These are phyloP conservation scores for Fabrea salina DNA, from an alignment of 169 alveolate genomes.

Conservation along the genomic window DNA sequence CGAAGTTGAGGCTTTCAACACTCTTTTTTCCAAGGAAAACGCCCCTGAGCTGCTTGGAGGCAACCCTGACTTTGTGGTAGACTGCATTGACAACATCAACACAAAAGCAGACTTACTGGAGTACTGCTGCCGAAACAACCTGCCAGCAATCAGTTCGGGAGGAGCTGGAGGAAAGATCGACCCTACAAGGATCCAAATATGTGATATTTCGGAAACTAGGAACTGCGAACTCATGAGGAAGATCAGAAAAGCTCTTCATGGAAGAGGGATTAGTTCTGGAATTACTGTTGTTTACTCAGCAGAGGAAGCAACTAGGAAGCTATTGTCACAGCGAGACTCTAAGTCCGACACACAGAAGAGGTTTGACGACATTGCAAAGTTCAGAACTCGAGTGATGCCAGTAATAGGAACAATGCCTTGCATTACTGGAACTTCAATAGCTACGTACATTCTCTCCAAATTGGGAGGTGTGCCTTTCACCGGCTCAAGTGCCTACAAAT, in stretches of 20 bases:
- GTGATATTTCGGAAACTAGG: slow-evolving; percentile 57
- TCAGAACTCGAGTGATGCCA: slow-evolving; percentile 72
- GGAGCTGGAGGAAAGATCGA: slow-evolving; percentile 79
- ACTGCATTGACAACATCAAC: slow-evolving; percentile 74
- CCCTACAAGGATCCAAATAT: slow-evolving; percentile 61
- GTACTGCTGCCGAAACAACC: slow-evolving; percentile 48
- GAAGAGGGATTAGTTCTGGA: slow-evolving; percentile 38
- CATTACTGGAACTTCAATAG: slow-evolving; percentile 64
- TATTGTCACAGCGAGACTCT: slow-evolving; percentile 62
- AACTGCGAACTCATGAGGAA: slow-evolving; percentile 69
- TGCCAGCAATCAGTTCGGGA: slow-evolving; percentile 57
- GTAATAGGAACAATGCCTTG: slow-evolving; percentile 82
- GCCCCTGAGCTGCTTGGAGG: slow-evolving; percentile 47
- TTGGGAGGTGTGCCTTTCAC: slow-evolving; percentile 43
- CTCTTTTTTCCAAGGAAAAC: slow-evolving; percentile 50
- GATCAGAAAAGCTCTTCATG: slow-evolving; percentile 55
- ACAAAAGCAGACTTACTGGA: slow-evolving; percentile 63
- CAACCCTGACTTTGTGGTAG: slow-evolving; percentile 71
- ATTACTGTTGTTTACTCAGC: slow-evolving; percentile 50
- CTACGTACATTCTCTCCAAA: slow-evolving; percentile 53
- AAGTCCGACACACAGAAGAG: slow-evolving; percentile 60
- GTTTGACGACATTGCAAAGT: slow-evolving; percentile 59
- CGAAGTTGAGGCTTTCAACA: slow-evolving; percentile 53
- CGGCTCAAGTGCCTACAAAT: not conserved
- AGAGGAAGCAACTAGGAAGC: slow-evolving; percentile 57